These are phyloP conservation scores for Pleurotus platypus DNA, from an alignment of 768 basidiomycete genomes.

Conservation along the genomic window DNA sequence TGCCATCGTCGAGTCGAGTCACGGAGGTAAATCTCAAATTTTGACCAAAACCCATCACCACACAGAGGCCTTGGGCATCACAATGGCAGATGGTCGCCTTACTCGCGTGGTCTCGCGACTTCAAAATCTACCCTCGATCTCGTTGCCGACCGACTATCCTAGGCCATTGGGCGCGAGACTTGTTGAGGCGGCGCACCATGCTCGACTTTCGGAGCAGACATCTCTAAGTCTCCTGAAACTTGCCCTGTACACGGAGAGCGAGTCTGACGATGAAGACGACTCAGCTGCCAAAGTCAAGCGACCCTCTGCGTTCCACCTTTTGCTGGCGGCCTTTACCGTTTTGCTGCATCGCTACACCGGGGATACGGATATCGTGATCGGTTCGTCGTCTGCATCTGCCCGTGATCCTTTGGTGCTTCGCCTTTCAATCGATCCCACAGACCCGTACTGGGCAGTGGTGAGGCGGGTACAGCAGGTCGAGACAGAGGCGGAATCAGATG, in stretches of 20 bases:
- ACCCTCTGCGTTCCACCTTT: constrained; percentile 87
- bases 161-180: constrained; percentile 70
- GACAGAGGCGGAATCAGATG: constrained; percentile 76
- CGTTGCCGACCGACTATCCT: constrained; percentile 95
- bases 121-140: constrained; percentile 82
- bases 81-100: constrained; percentile 44
- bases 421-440: constrained; percentile 75
- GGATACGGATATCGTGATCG: constrained; percentile 91
- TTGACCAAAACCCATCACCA: background rate
- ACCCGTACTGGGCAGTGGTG: constrained; percentile 88
- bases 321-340: constrained; percentile 89
- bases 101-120: constrained; percentile 61
- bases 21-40: background rate
- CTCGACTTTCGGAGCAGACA: constrained; percentile 70
- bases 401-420: constrained; percentile 83
- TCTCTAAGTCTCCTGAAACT: constrained; percentile 81
- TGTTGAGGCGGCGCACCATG: constrained; percentile 78
- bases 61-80: background rate
- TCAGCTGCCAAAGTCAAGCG: constrained; percentile 31
- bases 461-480: constrained; percentile 83
- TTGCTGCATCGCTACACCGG: constrained; percentile 93
- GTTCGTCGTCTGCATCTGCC: constrained; percentile 74
- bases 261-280: constrained; percentile 46
- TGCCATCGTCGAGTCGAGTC: background rate
- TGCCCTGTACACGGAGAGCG: constrained; percentile 65